Evolutionary conservation across 805 yeast species (phyloP).

Genomic region (Sugiyamaella mastotermitis): DNA sequence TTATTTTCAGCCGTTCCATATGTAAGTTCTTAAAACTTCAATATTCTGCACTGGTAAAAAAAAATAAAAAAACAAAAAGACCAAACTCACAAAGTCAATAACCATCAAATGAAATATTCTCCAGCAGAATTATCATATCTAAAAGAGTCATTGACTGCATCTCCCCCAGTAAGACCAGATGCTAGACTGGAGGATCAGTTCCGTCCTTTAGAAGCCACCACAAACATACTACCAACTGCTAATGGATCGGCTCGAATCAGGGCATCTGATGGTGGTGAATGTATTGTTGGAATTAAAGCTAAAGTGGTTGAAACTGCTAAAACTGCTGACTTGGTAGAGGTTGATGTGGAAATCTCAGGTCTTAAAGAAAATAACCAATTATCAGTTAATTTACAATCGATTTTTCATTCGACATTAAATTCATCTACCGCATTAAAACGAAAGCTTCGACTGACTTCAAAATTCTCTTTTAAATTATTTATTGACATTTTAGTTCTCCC

Average conservation of each 20-base stretch:
- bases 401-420: slow-evolving; percentile 42
- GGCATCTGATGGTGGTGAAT: slow-evolving; percentile 86
- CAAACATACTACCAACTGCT: slow-evolving; percentile 76
- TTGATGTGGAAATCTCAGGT: slow-evolving; percentile 67
- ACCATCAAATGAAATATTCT: slow-evolving; percentile 32
- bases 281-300: slow-evolving; percentile 84
- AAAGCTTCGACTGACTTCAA: slow-evolving; percentile 58
- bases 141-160: slow-evolving; percentile 57
- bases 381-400: slow-evolving; percentile 49
- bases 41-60: too few species aligned
- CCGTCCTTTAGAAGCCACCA: slow-evolving; percentile 78
- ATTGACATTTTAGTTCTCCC: slow-evolving; percentile 78
- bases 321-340: slow-evolving; percentile 51
- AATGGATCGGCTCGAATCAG: slow-evolving; percentile 90
- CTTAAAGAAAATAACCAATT: slow-evolving; percentile 72
- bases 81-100: too few species aligned
- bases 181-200: slow-evolving; percentile 70
- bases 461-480: slow-evolving; percentile 68
- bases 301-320: slow-evolving; percentile 52
- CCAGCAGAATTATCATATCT: slow-evolving; percentile 47
- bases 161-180: slow-evolving; percentile 76
- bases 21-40: too few species aligned
- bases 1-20: too few species aligned
- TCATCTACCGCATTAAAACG: slow-evolving; percentile 43
- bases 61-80: too few species aligned